Conservation (phyloP, 352 stramenopile genomes). For the Thalassiosira hispida region DNA sequence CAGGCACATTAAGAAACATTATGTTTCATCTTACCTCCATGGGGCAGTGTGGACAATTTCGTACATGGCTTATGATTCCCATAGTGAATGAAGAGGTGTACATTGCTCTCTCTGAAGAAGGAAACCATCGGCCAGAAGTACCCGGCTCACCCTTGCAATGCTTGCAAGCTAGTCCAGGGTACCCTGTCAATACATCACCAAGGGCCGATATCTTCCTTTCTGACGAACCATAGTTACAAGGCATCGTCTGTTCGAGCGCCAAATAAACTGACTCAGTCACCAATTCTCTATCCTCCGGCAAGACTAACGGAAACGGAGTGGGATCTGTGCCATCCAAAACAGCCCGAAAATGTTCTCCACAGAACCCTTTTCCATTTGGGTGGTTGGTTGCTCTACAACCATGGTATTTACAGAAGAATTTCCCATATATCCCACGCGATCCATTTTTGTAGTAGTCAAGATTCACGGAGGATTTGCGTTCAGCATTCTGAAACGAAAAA, state of each 20-base stretch:
- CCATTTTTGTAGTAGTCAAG: background rate
- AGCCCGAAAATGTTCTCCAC: background rate
- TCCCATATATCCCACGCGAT: background rate
- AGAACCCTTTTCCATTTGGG: background rate
- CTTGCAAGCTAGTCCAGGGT: conserved; percentile 21
- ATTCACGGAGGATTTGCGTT: background rate
- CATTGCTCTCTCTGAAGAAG: background rate
- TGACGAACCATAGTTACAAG: background rate
- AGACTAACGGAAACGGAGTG: background rate
- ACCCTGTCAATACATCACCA: background rate
- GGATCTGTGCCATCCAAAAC: background rate
- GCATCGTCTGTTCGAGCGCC: conserved; percentile 6
- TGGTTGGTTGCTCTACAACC: background rate
- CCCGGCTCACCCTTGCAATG: conserved; percentile 10
- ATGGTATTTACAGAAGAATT: background rate
- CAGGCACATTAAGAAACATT: background rate
- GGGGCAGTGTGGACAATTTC: conserved; percentile 10
- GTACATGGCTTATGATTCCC: background rate
- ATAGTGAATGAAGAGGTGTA: background rate
- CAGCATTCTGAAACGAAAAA: background rate
- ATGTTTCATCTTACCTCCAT: conserved; percentile 2
- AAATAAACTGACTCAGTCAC: background rate
- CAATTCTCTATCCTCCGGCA: background rate
- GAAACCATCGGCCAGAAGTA: background rate
- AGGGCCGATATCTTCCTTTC: conserved; percentile 1